Conservation (phyloP, 805 yeast genomes). For the Lipomyces chichibuensis region DNA sequence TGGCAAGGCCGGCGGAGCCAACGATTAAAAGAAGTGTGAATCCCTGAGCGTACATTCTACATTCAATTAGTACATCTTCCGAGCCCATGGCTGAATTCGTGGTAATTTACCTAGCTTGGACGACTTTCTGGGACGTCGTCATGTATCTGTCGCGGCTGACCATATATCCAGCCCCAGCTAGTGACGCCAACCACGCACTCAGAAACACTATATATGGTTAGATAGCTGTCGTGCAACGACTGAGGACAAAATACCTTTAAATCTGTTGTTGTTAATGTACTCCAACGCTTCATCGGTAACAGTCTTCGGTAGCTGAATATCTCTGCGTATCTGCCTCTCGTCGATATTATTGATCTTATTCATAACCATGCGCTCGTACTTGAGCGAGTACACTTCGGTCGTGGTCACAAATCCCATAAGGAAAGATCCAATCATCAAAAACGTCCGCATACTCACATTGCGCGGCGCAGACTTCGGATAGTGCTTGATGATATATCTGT, state of each 20-base stretch:
- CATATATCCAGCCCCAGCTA: constrained; percentile 75
- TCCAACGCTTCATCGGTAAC: constrained; percentile 25
- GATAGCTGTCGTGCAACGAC: constrained; percentile 31
- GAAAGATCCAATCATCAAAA: constrained; percentile 26
- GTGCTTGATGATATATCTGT: constrained; percentile 17
- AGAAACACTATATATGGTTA: constrained; percentile 51
- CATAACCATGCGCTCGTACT: constrained; percentile 38
- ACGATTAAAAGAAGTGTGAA: constrained; percentile 71
- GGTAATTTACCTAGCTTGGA: constrained; percentile 60
- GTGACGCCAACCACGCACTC: constrained; percentile 76
- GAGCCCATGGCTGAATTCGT: background rate
- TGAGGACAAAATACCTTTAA: constrained; percentile 43
- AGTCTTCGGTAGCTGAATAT: constrained; percentile 27
- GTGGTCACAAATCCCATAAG: constrained; percentile 31
- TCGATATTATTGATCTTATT: constrained; percentile 39
- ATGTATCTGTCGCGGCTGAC: constrained; percentile 75
- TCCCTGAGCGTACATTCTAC: constrained; percentile 86
- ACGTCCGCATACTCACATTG: constrained; percentile 25
- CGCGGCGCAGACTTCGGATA: constrained; percentile 16
- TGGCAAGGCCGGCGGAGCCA: constrained; percentile 56
- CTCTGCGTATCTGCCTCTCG: constrained; percentile 17
- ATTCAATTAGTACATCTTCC: background rate
- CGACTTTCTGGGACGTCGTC: constrained; percentile 77
- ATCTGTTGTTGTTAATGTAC: constrained; percentile 26
- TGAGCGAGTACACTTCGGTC: constrained; percentile 28